Evolutionary conservation across 441 rosid genomes (phyloP).

Genomic region (Erodium moschatum): DNA sequence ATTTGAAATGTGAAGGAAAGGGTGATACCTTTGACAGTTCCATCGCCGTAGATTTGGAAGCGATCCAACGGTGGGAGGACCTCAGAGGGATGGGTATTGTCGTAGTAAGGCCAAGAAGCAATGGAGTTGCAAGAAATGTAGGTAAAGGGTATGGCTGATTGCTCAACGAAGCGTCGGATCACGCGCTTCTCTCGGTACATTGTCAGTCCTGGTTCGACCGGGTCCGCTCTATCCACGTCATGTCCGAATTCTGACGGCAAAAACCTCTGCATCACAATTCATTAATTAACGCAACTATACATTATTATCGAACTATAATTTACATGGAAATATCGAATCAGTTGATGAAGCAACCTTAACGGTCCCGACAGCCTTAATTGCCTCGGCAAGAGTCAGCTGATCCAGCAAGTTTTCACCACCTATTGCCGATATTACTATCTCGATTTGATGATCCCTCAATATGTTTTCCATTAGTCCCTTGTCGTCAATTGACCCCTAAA

Average conservation of each 20-base stretch:
- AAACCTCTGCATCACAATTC: constrained; percentile 25
- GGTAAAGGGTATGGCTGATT: constrained; percentile 26
- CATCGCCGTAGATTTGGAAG: constrained; percentile 41
- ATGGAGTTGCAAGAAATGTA: constrained; percentile 43
- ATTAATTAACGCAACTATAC: too few relatives aligned
- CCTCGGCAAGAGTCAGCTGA: constrained; percentile 29
- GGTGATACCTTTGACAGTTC: constrained; percentile 36
- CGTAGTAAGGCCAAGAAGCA: constrained; percentile 45
- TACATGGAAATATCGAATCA: too few relatives aligned
- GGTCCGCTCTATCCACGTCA: constrained; percentile 35
- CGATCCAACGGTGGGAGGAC: constrained; percentile 42
- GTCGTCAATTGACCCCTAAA: constrained; percentile 28
- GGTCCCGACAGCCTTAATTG: constrained; percentile 33
- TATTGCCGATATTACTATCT: constrained; percentile 31
- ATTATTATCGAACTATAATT: too few relatives aligned
- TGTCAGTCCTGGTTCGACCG: constrained; percentile 33
- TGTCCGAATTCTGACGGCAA: constrained; percentile 47
- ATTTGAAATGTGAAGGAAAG: too few relatives aligned
- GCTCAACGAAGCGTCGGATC: constrained; percentile 29
- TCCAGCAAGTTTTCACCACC: constrained; percentile 28
- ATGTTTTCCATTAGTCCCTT: constrained; percentile 29
- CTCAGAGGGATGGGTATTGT: constrained; percentile 39
- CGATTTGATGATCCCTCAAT: constrained; percentile 30
- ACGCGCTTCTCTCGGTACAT: constrained; percentile 32
- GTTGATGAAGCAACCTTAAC: constrained; percentile 23